A percentile compares a stretch with the other conserved stretches of the same genome.
Conservation (phyloP, 805 yeast genomes). For the Starmerella davenportii region DNA sequence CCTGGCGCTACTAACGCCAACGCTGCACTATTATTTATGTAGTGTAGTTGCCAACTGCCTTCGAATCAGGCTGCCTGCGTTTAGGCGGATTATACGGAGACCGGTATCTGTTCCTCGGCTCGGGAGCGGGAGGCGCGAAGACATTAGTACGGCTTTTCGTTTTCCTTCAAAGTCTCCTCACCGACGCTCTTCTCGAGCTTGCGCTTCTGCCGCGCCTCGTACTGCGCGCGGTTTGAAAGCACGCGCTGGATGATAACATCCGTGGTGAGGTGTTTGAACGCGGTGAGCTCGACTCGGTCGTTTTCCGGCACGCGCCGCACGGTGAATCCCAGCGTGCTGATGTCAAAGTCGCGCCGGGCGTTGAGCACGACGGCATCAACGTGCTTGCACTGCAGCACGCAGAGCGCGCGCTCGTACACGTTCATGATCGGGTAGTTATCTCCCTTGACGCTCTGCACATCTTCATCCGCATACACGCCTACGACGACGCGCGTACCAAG, state of each 20-base stretch:
- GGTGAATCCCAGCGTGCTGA: background rate
- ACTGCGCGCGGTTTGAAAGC: slow-evolving; percentile 43
- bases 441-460: slow-evolving; percentile 40
- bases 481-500: slow-evolving; percentile 36
- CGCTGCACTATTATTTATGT: too few species aligned
- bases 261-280: slow-evolving; percentile 45
- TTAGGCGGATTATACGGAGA: too few species aligned
- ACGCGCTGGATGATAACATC: slow-evolving; percentile 62
- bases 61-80: too few species aligned
- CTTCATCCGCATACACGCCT: slow-evolving; percentile 47
- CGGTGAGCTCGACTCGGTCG: slow-evolving; percentile 16
- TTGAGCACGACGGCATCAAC: slow-evolving; percentile 64
- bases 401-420: slow-evolving; percentile 62
- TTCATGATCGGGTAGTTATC: slow-evolving; percentile 71
- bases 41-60: too few species aligned
- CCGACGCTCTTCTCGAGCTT: slow-evolving; percentile 65
- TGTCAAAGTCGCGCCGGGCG: slow-evolving; percentile 16
- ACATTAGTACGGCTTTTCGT: background rate
- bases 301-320: background rate
- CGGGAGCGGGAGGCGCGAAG: too few species aligned
- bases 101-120: too few species aligned
- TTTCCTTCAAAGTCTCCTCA: slow-evolving; percentile 25
- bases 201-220: slow-evolving; percentile 69
- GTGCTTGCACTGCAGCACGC: slow-evolving; percentile 73
- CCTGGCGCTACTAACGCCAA: too few species aligned